Conservation (phyloP, 2,329 filamentous ascomycete species). For the Colletotrichum sp. region DNA sequence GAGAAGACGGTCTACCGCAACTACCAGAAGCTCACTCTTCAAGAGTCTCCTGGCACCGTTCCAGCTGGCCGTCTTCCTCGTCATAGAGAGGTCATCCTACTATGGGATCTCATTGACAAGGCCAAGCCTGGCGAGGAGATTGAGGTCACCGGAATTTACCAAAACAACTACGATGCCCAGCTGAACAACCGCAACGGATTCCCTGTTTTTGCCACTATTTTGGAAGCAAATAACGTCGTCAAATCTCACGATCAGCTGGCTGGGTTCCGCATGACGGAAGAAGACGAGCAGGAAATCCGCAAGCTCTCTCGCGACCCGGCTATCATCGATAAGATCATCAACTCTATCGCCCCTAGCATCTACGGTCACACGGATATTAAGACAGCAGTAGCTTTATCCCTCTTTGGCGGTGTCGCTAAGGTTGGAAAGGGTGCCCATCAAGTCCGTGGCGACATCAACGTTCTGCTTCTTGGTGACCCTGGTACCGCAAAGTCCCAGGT, state of each 20-base stretch:
- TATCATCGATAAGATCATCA: slow-evolving; percentile 90
- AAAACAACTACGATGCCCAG: slow-evolving; percentile 97
- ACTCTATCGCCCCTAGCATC: slow-evolving; percentile 95
- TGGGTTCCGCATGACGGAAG: slow-evolving; percentile 92
- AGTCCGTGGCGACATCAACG: slow-evolving; percentile 97
- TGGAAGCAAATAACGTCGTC: slow-evolving; percentile 96
- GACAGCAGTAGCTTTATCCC: slow-evolving; percentile 89
- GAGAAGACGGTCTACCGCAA: slow-evolving; percentile 99
- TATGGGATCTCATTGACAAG: slow-evolving; percentile 96
- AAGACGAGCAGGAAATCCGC: slow-evolving; percentile 91
- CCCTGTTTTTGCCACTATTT: slow-evolving; percentile 95
- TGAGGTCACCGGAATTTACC: slow-evolving; percentile 94
- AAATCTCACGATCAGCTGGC: slow-evolving; percentile 98
- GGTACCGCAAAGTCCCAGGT: slow-evolving; percentile 98
- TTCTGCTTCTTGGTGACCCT: slow-evolving; percentile 92
- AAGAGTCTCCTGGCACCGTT: slow-evolving; percentile 96
- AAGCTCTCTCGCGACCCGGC: slow-evolving; percentile 86
- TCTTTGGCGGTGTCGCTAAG: slow-evolving; percentile 96
- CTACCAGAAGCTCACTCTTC: slow-evolving; percentile 96
- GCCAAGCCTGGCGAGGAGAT: slow-evolving; percentile 98
- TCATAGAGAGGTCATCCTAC: slow-evolving; percentile 90
- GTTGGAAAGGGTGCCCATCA: slow-evolving; percentile 86
- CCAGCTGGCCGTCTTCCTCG: slow-evolving; percentile 93
- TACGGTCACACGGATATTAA: slow-evolving; percentile 98
- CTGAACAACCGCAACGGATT: slow-evolving; percentile 99